phyloP scores from a whole-genome alignment of 2,329 filamentous ascomycete genomes.

The Ophiostoma australiae region DNA sequence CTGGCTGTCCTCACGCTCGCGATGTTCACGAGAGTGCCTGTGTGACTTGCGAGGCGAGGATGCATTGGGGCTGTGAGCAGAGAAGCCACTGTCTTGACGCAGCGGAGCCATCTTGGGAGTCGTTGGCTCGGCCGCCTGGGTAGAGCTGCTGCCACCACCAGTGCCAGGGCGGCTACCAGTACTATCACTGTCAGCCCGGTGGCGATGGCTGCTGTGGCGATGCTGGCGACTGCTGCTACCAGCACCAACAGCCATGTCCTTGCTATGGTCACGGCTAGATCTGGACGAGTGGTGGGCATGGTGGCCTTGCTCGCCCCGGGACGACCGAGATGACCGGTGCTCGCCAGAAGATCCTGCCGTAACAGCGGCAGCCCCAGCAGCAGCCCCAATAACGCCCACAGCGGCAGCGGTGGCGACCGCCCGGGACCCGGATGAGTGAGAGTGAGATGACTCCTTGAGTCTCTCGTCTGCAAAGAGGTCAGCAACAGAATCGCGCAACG shows the following conservation, averaged over 20 bases:
- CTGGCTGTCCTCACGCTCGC: slow-evolving; percentile 19
- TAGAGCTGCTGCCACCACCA: slow-evolving; percentile 33
- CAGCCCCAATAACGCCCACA: slow-evolving; percentile 7
- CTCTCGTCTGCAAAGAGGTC: slow-evolving; percentile 52
- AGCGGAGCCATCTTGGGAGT: slow-evolving; percentile 33
- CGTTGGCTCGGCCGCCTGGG: slow-evolving; percentile 32
- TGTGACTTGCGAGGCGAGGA: slow-evolving; percentile 26
- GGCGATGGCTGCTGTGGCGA: slow-evolving; percentile 28
- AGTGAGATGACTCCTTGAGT: slow-evolving; percentile 36
- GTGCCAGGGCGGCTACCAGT: slow-evolving; percentile 26
- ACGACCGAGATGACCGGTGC: slow-evolving; percentile 32
- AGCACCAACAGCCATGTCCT: slow-evolving; percentile 28
- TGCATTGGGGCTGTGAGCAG: slow-evolving; percentile 27
- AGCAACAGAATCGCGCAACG: slow-evolving; percentile 47
- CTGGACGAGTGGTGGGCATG: slow-evolving; percentile 40
- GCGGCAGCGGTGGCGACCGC: neutral
- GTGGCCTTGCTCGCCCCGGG: slow-evolving; percentile 37
- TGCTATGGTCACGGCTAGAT: slow-evolving; percentile 34
- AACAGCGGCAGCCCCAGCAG: neutral
- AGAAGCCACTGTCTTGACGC: slow-evolving; percentile 44
- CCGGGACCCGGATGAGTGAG: slow-evolving; percentile 21
- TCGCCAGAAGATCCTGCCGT: slow-evolving; percentile 12
- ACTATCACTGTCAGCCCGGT: slow-evolving; percentile 32
- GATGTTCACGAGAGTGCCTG: slow-evolving; percentile 12
- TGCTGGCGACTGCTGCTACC: slow-evolving; percentile 29